phyloP scores from a whole-genome alignment of 139 green algal species.

The Pedinophyceae sp. region DNA sequence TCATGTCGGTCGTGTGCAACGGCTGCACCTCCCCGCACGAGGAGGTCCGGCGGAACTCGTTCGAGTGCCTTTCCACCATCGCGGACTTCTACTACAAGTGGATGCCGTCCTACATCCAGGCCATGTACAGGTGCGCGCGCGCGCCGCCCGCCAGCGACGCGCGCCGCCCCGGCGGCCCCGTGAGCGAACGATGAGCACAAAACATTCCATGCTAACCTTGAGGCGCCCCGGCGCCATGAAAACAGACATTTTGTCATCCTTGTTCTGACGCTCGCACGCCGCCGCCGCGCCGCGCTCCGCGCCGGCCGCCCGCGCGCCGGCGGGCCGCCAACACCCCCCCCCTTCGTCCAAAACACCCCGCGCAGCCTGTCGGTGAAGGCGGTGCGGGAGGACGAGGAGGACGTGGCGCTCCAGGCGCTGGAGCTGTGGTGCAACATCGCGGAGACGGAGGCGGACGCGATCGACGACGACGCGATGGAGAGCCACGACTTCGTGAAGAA shows the following conservation, averaged over 20 bases:
- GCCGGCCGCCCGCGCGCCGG: too few relatives aligned
- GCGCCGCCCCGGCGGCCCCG: too few relatives aligned
- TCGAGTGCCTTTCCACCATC: conserved; percentile 72
- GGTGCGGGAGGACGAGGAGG: conserved; percentile 70
- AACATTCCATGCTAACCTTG: too few relatives aligned
- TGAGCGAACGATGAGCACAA: too few relatives aligned
- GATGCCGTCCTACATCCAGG: conserved; percentile 80
- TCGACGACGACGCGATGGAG: conserved; percentile 23
- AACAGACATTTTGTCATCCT: too few relatives aligned
- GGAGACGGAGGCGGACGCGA: conserved; percentile 61
- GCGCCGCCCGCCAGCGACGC: too few relatives aligned
- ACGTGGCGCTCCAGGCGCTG: conserved; percentile 80
- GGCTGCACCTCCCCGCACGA: background rate
- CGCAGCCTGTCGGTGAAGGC: conserved; percentile 71
- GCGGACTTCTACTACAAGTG: conserved; percentile 80
- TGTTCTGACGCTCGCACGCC: too few relatives aligned
- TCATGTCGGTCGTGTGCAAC: conserved; percentile 65
- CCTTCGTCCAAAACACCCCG: too few relatives aligned
- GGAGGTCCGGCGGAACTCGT: background rate
- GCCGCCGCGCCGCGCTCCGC: too few relatives aligned
- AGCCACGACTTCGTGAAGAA: conserved; percentile 72
- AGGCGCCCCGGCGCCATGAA: too few relatives aligned
- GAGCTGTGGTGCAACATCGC: conserved; percentile 87
- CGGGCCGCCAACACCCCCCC: too few relatives aligned
- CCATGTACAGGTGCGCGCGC: too few relatives aligned